phyloP scores from a whole-genome alignment of 2,329 filamentous ascomycete species.

The Trichoderma pleuroti region DNA sequence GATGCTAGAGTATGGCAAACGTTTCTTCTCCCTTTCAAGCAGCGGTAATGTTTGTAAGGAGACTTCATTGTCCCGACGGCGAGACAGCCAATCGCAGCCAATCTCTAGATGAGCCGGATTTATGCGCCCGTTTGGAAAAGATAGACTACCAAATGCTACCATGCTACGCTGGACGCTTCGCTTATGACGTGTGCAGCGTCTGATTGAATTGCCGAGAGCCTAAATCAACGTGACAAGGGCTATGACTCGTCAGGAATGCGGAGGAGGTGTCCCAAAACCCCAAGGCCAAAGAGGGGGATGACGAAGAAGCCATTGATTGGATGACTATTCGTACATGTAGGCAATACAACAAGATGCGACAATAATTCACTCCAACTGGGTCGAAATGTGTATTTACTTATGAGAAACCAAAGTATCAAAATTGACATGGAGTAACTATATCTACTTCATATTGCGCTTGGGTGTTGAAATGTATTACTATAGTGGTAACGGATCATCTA shows the following conservation, averaged over 20 bases:
- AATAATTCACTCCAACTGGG: background rate
- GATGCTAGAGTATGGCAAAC: background rate
- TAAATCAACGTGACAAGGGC: background rate
- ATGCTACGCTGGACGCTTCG: background rate
- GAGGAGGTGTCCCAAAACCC: background rate
- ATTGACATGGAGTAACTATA: background rate
- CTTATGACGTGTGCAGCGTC: background rate
- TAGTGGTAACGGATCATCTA: background rate
- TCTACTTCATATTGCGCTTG: no score
- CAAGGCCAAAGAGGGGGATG: background rate
- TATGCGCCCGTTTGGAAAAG: background rate
- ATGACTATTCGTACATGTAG: background rate
- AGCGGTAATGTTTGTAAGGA: background rate
- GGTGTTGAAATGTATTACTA: background rate
- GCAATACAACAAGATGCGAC: background rate
- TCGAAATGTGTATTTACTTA: background rate
- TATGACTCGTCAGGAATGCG: conserved; percentile 1
- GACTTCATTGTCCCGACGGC: background rate
- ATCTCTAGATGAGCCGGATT: background rate
- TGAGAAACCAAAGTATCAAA: background rate
- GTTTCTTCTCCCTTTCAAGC: background rate
- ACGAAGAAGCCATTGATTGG: background rate
- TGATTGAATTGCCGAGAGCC: background rate
- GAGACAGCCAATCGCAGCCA: background rate
- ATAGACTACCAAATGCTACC: background rate